These are phyloP conservation scores for Mentha longifolia DNA, from an alignment of 257 asterid genomes.

Conservation along the genomic window DNA sequence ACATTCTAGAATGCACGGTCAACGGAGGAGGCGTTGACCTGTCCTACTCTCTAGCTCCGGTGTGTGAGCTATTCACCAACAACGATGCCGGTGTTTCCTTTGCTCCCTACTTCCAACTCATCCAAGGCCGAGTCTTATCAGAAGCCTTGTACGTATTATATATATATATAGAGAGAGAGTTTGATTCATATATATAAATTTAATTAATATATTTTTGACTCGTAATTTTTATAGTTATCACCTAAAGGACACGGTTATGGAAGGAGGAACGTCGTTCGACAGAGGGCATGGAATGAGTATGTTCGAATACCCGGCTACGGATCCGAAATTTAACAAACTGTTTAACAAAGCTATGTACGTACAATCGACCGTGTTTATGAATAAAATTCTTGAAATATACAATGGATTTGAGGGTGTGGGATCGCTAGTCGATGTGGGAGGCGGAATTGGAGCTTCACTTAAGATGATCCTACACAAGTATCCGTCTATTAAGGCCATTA, in stretches of 20 bases:
- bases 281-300: constrained; percentile 46
- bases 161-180: no score
- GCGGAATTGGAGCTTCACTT: constrained; percentile 50
- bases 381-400: constrained; percentile 40
- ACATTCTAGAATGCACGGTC: constrained; percentile 33
- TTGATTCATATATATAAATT: no score
- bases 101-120: constrained; percentile 32
- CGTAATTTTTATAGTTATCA: constrained; percentile 33
- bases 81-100: constrained; percentile 42
- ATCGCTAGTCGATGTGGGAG: constrained; percentile 57
- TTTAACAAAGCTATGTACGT: constrained; percentile 45
- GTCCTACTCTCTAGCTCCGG: constrained; percentile 39
- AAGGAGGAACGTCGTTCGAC: constrained; percentile 50
- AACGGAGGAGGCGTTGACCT: constrained; percentile 35
- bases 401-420: constrained; percentile 45
- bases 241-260: constrained; percentile 49
- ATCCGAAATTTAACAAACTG: constrained; percentile 30
- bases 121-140: constrained; percentile 34
- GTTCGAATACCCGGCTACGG: constrained; percentile 38
- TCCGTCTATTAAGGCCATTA: constrained; percentile 46
- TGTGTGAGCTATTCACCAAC: constrained; percentile 37
- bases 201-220: no score
- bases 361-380: constrained; percentile 37
- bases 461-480: constrained; percentile 39
- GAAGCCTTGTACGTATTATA: constrained; percentile 20